These are phyloP conservation scores for Cytospora chrysosperma DNA, from an alignment of 2,329 filamentous ascomycete species.

Conservation along the genomic window DNA sequence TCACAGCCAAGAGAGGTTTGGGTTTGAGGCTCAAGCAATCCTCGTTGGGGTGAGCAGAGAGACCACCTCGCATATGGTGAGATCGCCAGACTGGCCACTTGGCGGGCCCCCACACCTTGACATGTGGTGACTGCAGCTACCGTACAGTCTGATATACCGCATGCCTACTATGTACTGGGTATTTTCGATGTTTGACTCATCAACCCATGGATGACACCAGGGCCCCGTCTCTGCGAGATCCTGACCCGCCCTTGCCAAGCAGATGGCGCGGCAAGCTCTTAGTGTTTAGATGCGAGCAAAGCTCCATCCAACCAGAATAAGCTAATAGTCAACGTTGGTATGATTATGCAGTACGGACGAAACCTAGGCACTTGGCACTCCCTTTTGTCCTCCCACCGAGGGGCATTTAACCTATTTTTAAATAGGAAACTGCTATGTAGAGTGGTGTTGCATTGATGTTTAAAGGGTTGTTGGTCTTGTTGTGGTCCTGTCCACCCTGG, in stretches of 20 bases:
- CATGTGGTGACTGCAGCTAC: too few relatives aligned
- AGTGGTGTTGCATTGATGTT: too few relatives aligned
- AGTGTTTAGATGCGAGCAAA: not conserved
- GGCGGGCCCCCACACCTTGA: too few relatives aligned
- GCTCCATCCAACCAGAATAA: slow-evolving; percentile 17
- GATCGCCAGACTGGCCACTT: not conserved
- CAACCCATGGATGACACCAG: not conserved
- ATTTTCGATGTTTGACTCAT: not conserved
- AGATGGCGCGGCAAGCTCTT: not conserved
- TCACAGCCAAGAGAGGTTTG: too few relatives aligned
- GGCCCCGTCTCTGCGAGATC: not conserved
- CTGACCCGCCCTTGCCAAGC: not conserved
- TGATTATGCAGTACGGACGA: not conserved
- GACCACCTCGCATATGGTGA: not conserved
- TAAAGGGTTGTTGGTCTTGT: too few relatives aligned
- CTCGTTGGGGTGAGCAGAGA: too few relatives aligned
- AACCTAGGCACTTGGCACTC: not conserved
- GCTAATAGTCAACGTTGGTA: slow-evolving; percentile 15
- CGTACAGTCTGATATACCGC: not conserved
- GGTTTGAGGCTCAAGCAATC: too few relatives aligned
- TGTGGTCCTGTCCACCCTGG: not conserved
- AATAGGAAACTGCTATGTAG: too few relatives aligned
- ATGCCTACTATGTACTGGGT: too few relatives aligned
- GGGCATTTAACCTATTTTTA: too few relatives aligned
- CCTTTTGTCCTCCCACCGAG: not conserved